These are phyloP conservation scores for Euphrasia confusa DNA, from an alignment of 257 asterid genomes.

Conservation along the genomic window DNA sequence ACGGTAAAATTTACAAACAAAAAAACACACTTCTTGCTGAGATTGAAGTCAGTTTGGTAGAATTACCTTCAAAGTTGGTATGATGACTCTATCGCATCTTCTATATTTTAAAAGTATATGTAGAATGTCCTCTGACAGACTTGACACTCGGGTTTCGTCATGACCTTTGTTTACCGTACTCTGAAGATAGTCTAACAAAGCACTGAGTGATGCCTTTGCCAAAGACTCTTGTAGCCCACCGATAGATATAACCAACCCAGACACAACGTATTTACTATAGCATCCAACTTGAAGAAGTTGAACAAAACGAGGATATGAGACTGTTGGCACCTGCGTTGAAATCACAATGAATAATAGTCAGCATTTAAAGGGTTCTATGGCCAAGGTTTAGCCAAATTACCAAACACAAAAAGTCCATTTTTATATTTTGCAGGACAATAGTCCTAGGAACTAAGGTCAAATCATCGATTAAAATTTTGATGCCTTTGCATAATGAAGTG, in stretches of 20 bases:
- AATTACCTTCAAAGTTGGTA: constrained; percentile 83
- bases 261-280: constrained; percentile 64
- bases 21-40: constrained; percentile 6
- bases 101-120: constrained; percentile 72
- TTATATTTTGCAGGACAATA: too few species aligned
- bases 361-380: constrained; percentile 15
- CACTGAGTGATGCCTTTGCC: constrained; percentile 66
- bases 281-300: constrained; percentile 62
- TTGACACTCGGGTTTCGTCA: constrained; percentile 37
- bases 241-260: constrained; percentile 79
- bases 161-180: constrained; percentile 38
- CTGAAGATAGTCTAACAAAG: constrained; percentile 69
- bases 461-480: too few species aligned
- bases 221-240: constrained; percentile 96
- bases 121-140: constrained; percentile 62
- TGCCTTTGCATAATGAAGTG: too few species aligned
- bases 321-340: constrained; percentile 66
- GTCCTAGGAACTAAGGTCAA: too few species aligned
- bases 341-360: constrained; percentile 24
- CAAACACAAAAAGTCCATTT: not conserved
- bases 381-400: constrained; percentile 4
- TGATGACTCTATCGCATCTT: constrained; percentile 72
- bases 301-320: constrained; percentile 74
- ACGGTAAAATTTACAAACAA: not conserved
- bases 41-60: constrained; percentile 15